Evolutionary conservation across 2,329 filamentous ascomycete genomes (phyloP).

Genomic region (Epichloe gansuensis): DNA sequence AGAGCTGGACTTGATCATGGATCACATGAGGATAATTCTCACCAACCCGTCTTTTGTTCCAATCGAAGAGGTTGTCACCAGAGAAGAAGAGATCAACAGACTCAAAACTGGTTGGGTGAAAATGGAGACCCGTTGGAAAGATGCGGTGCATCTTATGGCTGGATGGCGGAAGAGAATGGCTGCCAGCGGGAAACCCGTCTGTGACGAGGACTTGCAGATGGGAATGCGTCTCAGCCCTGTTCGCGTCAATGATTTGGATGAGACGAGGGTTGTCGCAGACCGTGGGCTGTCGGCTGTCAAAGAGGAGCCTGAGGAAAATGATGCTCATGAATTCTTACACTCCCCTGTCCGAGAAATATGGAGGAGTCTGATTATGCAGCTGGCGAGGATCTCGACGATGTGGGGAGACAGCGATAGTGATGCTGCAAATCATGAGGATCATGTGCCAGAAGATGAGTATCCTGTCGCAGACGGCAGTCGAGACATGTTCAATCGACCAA

Average conservation of each 20-base stretch:
- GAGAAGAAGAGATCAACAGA: constrained; percentile 79
- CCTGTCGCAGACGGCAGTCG: constrained; percentile 32
- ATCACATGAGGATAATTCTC: constrained; percentile 70
- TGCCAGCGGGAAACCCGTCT: constrained; percentile 55
- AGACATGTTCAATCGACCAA: constrained; percentile 23
- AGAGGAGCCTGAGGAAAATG: constrained; percentile 30
- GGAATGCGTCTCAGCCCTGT: constrained; percentile 53
- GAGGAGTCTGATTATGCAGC: neutral
- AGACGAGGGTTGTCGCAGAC: constrained; percentile 28
- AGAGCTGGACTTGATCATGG: constrained; percentile 66
- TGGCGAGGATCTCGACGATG: constrained; percentile 14
- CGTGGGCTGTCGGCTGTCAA: constrained; percentile 33
- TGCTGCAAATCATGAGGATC: constrained; percentile 33
- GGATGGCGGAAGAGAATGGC: constrained; percentile 79
- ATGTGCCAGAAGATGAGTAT: constrained; percentile 30
- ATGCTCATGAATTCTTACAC: constrained; percentile 6
- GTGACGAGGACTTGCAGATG: constrained; percentile 55
- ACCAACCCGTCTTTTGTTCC: constrained; percentile 96
- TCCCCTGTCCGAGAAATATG: constrained; percentile 18
- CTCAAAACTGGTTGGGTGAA: constrained; percentile 81
- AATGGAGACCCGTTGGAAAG: constrained; percentile 84
- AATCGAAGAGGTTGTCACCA: constrained; percentile 83
- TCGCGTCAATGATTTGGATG: constrained; percentile 38
- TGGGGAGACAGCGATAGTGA: constrained; percentile 24
- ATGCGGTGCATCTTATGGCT: constrained; percentile 83